Percentiles rank a stretch among this genome's conserved stretches.
These are phyloP conservation scores for Telfairia occidentalis DNA, from an alignment of 331 rosid species.

Conservation along the genomic window DNA sequence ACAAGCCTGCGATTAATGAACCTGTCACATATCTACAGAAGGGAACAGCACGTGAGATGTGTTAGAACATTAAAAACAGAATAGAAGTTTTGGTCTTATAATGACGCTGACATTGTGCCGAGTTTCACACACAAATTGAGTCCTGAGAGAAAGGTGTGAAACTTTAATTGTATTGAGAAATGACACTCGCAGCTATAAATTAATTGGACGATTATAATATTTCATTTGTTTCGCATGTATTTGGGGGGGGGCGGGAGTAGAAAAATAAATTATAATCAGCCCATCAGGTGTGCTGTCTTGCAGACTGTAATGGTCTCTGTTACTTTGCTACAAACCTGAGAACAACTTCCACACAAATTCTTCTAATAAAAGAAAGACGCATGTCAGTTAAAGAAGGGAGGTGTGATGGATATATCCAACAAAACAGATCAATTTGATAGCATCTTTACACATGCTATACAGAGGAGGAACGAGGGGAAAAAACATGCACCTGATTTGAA, in stretches of 20 bases:
- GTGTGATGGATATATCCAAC: neutral
- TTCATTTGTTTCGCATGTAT: neutral
- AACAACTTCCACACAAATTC: neutral
- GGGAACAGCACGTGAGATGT: neutral
- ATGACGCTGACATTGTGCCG: neutral
- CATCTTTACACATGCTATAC: neutral
- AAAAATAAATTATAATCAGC: neutral
- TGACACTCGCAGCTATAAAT: neutral
- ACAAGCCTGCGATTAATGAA: conserved; percentile 72
- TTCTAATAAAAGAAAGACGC: neutral
- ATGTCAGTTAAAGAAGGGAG: neutral
- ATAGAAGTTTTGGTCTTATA: neutral
- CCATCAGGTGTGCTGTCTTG: neutral
- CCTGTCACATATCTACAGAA: conserved; percentile 75
- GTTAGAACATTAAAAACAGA: neutral
- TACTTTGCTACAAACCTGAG: neutral
- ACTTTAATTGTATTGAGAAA: neutral
- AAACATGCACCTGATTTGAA: neutral
- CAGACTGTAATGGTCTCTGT: neutral
- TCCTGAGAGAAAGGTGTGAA: neutral
- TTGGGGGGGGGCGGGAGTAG: neutral
- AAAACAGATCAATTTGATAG: neutral
- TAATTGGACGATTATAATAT: neutral
- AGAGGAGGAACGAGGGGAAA: neutral
- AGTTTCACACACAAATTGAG: neutral